phyloP scores from a whole-genome alignment of 116 monocot genomes.

The Dioscorea cayenensis region DNA sequence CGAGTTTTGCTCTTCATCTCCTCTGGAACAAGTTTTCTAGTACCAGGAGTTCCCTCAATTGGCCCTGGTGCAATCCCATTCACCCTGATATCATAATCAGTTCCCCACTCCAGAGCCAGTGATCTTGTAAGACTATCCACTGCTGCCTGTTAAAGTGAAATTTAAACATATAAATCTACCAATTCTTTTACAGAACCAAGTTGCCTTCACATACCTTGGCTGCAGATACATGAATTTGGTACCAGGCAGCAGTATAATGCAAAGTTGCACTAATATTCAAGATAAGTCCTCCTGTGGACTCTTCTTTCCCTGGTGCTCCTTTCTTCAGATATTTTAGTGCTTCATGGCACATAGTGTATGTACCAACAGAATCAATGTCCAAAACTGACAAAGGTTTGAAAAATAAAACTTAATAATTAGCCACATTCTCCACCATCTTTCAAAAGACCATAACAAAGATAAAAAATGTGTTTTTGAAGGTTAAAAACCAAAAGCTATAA shows the following conservation, averaged over 20 bases:
- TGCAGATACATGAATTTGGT: conserved; percentile 92
- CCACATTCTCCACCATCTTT: no score
- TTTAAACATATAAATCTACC: background rate
- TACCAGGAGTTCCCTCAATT: conserved; percentile 52
- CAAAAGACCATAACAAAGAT: no score
- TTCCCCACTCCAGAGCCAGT: conserved; percentile 93
- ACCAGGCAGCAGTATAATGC: conserved; percentile 93
- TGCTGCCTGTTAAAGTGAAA: conserved; percentile 50
- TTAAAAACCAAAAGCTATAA: no score
- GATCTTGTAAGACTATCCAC: conserved; percentile 90
- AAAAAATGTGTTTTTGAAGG: no score
- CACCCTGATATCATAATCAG: conserved; percentile 84
- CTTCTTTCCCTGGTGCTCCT: conserved; percentile 49
- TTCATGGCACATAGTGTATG: conserved; percentile 85
- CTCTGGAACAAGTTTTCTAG: conserved; percentile 50
- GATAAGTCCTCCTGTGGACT: conserved; percentile 72
- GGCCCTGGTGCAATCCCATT: conserved; percentile 98
- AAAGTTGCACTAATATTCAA: conserved; percentile 91
- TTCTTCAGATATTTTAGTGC: conserved; percentile 84
- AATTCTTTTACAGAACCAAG: background rate
- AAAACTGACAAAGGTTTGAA: conserved; percentile 39
- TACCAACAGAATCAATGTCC: conserved; percentile 92
- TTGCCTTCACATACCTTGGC: conserved; percentile 55
- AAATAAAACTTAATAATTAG: no score
- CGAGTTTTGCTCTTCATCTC: conserved; percentile 20